phyloP scores from a whole-genome alignment of 2,329 filamentous ascomycete genomes.

The Microdochium nivale region DNA sequence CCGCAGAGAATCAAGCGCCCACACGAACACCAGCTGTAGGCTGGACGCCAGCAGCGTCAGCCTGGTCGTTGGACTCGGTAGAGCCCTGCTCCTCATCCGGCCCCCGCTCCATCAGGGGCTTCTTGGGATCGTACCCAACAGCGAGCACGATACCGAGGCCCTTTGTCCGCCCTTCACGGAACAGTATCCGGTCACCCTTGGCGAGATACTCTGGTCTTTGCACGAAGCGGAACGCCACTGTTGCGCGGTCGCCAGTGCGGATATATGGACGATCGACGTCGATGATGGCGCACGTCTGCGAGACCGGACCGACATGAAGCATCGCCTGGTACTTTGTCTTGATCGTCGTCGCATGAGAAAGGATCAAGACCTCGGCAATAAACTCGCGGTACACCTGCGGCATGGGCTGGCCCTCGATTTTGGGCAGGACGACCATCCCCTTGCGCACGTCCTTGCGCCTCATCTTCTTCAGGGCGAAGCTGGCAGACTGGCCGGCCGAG shows the following conservation, averaged over 20 bases:
- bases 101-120: slow-evolving; percentile 26
- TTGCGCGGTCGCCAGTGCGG: slow-evolving; percentile 86
- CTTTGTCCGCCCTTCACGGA: slow-evolving; percentile 91
- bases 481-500: slow-evolving; percentile 85
- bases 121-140: slow-evolving; percentile 70
- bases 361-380: slow-evolving; percentile 80
- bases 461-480: slow-evolving; percentile 81
- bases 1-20: neutral
- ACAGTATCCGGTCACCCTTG: slow-evolving; percentile 81
- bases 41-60: neutral
- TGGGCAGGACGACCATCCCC: slow-evolving; percentile 93
- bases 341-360: slow-evolving; percentile 94
- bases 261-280: slow-evolving; percentile 96
- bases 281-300: slow-evolving; percentile 93
- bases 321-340: slow-evolving; percentile 96
- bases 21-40: neutral
- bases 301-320: slow-evolving; percentile 91
- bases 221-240: slow-evolving; percentile 89
- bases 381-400: slow-evolving; percentile 71
- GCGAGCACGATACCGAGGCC: slow-evolving; percentile 90
- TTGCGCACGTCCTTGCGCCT: slow-evolving; percentile 90
- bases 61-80: neutral
- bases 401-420: slow-evolving; percentile 60
- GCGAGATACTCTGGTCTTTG: slow-evolving; percentile 89
- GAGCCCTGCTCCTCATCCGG: neutral